Base-by-base conservation (phyloP, 2,329 filamentous ascomycete genomes). In the Trichophyton benhamiae region DNA sequence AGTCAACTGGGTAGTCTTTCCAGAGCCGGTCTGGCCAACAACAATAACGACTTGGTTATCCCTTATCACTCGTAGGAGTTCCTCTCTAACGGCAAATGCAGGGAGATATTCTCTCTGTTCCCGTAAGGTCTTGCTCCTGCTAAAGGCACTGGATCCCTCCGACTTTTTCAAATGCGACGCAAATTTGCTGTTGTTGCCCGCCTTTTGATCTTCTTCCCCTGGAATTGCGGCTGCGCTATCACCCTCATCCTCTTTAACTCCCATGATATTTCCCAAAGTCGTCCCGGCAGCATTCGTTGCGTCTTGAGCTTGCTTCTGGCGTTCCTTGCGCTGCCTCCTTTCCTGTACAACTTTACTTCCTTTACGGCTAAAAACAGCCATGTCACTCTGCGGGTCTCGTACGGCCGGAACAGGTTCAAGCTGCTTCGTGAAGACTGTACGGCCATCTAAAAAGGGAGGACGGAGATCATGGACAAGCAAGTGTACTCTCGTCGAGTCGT, bases 11-110 rank as follows among this genome's bases (percentile, higher is more conserved):
- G 94, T 99, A 2, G 94, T 99, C 76, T 99, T 99, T 58, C 94
- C 94, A 0, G 92, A 97, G 3, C 94, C 94, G 0, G 94, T 99
- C 76, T 99, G 92, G 53, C 94, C 94, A 58, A 99, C 91, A 2
- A 97, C 92, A 66, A 99, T 95, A 48, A 95, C 84, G 59, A 99
- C 94, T 72, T 99, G 94, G 68, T 99, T 97, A 75, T 99, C 94
- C 64, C 92, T 82, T 66, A 99, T 95, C 4, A 97, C 90, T 57
- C 90, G 83, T 59, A 99, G 77, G 5, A 99, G 78, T 66, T 99
- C 92, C 72, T 99, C 94, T 42, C 95, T 83, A 1, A 99, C 94
- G 0, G 94, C 94, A 78, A 99, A 99, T 0, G 95, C 95, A 0
- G 94, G 94, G 5, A 99, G 78, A 68, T 86, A 99, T 70, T 99